These are phyloP conservation scores for Ceratobasidium sp. DNA, from an alignment of 1,284 basidiomycete species.

Conservation along the genomic window DNA sequence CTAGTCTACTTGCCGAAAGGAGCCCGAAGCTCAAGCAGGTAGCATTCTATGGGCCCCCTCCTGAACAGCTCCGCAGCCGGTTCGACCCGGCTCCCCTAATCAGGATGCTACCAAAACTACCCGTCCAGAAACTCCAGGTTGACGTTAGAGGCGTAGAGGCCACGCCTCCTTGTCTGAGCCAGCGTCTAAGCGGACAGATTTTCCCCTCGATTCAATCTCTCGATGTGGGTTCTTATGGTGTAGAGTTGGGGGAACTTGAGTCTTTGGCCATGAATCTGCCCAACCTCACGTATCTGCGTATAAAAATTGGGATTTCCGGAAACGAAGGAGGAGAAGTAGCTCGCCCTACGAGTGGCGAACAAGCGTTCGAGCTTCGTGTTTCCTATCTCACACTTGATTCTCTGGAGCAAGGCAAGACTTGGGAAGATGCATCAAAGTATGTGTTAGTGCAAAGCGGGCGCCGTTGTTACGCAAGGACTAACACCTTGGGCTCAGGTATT, in stretches of 20 bases:
- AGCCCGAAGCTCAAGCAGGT: not conserved
- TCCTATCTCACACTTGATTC: not conserved
- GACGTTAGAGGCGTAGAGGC: not conserved
- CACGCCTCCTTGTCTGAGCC: not conserved
- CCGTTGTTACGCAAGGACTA: not conserved
- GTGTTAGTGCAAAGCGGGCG: not conserved
- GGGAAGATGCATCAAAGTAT: not conserved
- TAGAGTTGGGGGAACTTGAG: not conserved
- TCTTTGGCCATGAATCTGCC: not conserved
- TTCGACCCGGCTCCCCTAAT: not conserved
- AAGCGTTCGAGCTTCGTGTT: not conserved
- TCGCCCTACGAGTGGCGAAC: not conserved
- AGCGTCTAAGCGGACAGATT: not conserved
- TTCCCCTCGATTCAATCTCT: not conserved
- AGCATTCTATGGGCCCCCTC: not conserved
- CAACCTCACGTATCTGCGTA: not conserved
- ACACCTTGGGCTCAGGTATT: not conserved
- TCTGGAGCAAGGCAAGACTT: not conserved
- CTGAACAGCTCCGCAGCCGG: not conserved
- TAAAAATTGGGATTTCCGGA: not conserved
- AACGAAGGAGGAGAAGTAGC: not conserved
- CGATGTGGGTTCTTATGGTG: not conserved
- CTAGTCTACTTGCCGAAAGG: not conserved
- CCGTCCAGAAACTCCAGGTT: not conserved
- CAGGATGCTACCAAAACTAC: not conserved